Evolutionary conservation across 352 stramenopile genomes (phyloP), one percentile per base, ranked within the genome.

Genomic region (Pythium aphanidermatum): DNA sequence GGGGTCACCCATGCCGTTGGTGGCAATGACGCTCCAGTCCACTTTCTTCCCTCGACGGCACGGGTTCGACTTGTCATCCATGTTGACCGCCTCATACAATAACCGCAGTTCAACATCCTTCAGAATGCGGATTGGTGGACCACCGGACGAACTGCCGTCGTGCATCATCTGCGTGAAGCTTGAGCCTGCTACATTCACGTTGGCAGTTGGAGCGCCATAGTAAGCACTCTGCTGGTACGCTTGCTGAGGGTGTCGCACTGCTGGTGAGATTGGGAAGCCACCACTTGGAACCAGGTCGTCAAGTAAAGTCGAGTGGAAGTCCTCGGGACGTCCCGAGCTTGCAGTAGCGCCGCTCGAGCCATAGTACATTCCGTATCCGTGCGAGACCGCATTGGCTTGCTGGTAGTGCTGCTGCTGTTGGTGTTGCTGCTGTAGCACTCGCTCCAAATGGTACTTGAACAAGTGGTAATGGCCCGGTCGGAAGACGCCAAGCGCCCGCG

Each of bases 21-120:
- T 84, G 26, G 76, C 70, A 7, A 88, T 65, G 45, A 84, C 73
- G 13, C 58, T 70, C 76, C 76, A 88, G 47, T 84, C 79, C 32
- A 88, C 76, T 48, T 88, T 86, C 57, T 83, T 82, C 28, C 73
- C 70, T 5, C 69, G 68, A 44, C 76, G 76, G 39, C 76, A 88
- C 34, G 76, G 62, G 46, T 88, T 88, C n/a, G 71, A 68, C 16
- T 75, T 70, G 43, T 72, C 64, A 25, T 54, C 43, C 60, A 83
- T 50, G 55, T 88, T 86, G 17, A 88, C 73, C 17, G 76, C 76
- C 40, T 88, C 70, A 37, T 86, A 83, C 54, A 88, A 49, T 29
- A 88, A 41, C 48, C 77, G 69, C 33, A 84, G 34, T 19, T 80
- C 70, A 36, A 75, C 58, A 10, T 71, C 61, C 13, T 62, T 70